Evolutionary conservation across 139 green algal species (phyloP).

Genomic region (Tetradesmus obliquus): DNA sequence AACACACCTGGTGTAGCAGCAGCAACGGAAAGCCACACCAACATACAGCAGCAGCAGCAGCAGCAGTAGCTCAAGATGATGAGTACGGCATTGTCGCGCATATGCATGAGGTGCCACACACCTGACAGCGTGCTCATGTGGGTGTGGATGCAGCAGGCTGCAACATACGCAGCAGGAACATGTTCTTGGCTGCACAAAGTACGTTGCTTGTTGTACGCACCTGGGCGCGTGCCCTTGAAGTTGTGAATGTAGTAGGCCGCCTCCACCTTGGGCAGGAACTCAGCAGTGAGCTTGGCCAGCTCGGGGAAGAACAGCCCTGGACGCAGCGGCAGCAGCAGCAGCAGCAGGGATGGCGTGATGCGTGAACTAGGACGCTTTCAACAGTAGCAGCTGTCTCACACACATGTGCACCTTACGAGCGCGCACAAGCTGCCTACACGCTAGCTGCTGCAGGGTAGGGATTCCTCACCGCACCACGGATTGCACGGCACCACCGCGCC

Average conservation of each 20-base stretch:
- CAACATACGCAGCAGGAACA: neutral
- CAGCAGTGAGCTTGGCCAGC: slow-evolving; percentile 72
- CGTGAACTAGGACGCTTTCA: too few species aligned
- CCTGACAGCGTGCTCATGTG: too few species aligned
- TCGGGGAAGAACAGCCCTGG: slow-evolving; percentile 87
- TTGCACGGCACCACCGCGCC: too few species aligned
- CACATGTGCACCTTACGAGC: too few species aligned
- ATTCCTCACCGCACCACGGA: too few species aligned
- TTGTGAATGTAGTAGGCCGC: slow-evolving; percentile 91
- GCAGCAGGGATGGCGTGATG: neutral
- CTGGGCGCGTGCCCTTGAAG: slow-evolving; percentile 82
- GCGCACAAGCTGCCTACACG: too few species aligned
- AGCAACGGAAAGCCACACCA: neutral
- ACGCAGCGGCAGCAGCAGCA: neutral
- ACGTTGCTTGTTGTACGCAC: slow-evolving; percentile 16
- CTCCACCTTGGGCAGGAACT: slow-evolving; percentile 69
- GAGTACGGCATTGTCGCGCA: too few species aligned
- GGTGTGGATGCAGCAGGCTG: neutral
- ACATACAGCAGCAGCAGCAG: neutral
- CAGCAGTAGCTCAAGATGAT: too few species aligned
- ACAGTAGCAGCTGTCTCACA: too few species aligned
- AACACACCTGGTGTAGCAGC: slow-evolving; percentile 52
- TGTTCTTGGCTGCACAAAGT: neutral
- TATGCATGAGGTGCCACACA: too few species aligned
- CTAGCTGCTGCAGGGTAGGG: too few species aligned